phyloP scores from a whole-genome alignment of 2,329 filamentous ascomycete species.

The Emmonsiellopsis sp. region DNA sequence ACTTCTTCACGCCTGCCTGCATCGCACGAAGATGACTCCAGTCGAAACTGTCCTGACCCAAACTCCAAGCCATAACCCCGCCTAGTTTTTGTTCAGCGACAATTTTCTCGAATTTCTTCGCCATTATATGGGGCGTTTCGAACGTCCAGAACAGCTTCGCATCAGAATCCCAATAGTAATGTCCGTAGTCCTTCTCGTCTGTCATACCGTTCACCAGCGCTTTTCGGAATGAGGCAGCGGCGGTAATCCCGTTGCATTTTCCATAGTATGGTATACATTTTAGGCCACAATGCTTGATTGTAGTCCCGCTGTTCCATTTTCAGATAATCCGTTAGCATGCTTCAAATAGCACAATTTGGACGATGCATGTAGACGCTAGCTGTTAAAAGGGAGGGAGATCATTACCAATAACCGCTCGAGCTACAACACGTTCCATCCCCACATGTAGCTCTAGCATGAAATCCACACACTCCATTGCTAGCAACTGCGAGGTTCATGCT shows the following conservation, averaged over 20 bases:
- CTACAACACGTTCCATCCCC: constrained; percentile 25
- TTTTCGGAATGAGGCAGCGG: constrained; percentile 48
- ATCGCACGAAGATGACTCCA: constrained; percentile 39
- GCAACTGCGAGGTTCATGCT: constrained; percentile 19
- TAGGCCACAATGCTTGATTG: constrained; percentile 22
- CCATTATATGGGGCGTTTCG: constrained; percentile 55
- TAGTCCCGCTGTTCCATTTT: constrained; percentile 21
- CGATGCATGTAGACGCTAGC: no score
- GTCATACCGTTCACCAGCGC: constrained; percentile 47
- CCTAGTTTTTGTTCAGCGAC: constrained; percentile 50
- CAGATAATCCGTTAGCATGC: no score
- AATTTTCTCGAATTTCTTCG: constrained; percentile 53
- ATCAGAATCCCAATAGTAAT: constrained; percentile 57
- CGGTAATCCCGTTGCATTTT: constrained; percentile 37
- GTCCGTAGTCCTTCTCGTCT: constrained; percentile 52
- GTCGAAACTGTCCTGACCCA: constrained; percentile 54
- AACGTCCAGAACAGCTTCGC: constrained; percentile 64
- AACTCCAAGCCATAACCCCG: constrained; percentile 66
- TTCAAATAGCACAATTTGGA: no score
- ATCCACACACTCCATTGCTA: constrained; percentile 27
- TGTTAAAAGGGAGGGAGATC: no score
- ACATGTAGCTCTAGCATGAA: constrained; percentile 21
- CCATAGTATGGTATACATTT: constrained; percentile 32
- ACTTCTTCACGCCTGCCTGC: constrained; percentile 2
- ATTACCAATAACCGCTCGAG: constrained; percentile 28